Conservation (phyloP, 2,329 filamentous ascomycete genomes). For the Xylaria sp. region DNA sequence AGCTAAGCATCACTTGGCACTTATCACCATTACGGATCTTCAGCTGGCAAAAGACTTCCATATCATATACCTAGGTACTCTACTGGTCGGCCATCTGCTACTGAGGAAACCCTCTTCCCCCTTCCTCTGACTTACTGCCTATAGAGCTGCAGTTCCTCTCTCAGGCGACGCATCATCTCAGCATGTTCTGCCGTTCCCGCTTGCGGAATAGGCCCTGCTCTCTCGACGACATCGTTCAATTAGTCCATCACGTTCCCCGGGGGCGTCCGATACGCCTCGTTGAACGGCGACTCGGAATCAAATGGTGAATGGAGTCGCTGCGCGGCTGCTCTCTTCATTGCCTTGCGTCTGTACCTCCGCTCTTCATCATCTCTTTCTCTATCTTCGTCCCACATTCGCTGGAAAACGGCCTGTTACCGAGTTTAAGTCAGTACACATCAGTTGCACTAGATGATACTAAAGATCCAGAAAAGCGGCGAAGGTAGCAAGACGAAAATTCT, state of each 20-base stretch:
- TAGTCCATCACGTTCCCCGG: background rate
- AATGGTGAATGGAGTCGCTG: no score
- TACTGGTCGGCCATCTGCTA: no score
- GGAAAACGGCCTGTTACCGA: conserved; percentile 27
- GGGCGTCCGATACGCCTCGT: no score
- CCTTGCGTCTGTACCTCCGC: conserved; percentile 22
- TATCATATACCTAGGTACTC: no score
- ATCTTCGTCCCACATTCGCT: conserved; percentile 44
- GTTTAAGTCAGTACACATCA: no score
- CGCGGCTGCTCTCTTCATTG: background rate
- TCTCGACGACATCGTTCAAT: background rate
- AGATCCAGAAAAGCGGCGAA: no score
- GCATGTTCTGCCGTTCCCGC: conserved; percentile 15
- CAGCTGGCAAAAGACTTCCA: background rate
- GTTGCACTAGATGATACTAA: no score
- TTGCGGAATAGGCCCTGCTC: background rate
- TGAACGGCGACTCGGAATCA: no score
- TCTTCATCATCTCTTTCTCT: conserved; percentile 20
- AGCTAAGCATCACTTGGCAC: no score
- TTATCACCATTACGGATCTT: background rate
- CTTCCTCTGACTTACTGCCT: background rate
- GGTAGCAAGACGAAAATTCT: no score
- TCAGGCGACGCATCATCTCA: background rate
- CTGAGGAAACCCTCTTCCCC: background rate
- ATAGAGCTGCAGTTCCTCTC: background rate